Evolutionary conservation across 805 yeast genomes (phyloP), one percentile per base, ranked within the genome.

Genomic region (Candida yuanshanica): DNA sequence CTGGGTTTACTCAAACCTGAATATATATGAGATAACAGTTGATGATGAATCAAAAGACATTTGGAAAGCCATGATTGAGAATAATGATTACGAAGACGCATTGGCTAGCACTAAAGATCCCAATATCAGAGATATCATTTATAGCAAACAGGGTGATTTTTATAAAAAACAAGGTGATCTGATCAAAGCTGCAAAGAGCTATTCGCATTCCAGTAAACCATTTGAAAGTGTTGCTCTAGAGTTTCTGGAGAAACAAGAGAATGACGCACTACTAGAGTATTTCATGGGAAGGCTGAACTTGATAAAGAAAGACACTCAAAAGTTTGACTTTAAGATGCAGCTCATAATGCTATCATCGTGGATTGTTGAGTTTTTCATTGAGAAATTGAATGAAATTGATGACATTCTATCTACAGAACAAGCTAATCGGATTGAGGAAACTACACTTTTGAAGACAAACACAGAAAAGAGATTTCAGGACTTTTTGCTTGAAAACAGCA

Each of bases 1-100:
- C 51, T 93, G 99, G 99, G 60, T 84, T 4, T 86, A 68, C 51
- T 77, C 93, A 0, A 60, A 65, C 11, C 55, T 63, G 5, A 69
- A 69, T 37, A 77, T 93, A 9, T 84, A 73, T 55, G 99, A 93
- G 57, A 62, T 93, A 7, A 70, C 82, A 9, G 66, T 86, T 11
- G 72, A 72, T 26, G 74, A 83, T 53, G 97, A 91, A 58, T 68
- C 79, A 5, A 65, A 72, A 5, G 83, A 83, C 20, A 79, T 90
- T 3, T 87, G 97, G 96, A 74, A 73, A 39, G 65, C 75, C 1
- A 59, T 81, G 52, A 56, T 80, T n/a, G 70, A 69, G 4, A 66
- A 66, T 38, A 59, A 66, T 7, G 62, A 74, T 42, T 91, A 70
- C 59, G 85, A 81, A 14, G 77, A 76, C 35, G 96, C 96, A 0